Conservation (phyloP, 805 yeast species). For the Candida michaelii region DNA sequence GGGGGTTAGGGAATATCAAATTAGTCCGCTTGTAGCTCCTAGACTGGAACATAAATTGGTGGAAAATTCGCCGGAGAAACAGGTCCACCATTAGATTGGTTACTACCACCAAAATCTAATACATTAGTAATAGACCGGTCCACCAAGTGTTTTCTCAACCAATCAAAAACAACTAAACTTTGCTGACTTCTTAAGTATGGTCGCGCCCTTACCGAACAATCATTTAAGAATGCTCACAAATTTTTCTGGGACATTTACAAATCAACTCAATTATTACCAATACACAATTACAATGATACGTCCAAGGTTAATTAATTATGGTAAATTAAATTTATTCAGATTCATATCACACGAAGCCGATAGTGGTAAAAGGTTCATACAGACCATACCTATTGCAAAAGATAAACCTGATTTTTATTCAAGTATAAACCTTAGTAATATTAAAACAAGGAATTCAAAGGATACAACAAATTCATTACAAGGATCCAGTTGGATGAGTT, state of each 20-base stretch:
- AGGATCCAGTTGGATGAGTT: constrained; percentile 26
- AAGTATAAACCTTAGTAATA: constrained; percentile 19
- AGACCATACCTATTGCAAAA: constrained; percentile 30
- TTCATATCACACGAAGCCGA: constrained; percentile 12
- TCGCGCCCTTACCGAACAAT: constrained; percentile 3
- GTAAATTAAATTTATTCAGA: constrained; percentile 5
- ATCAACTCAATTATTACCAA: not conserved
- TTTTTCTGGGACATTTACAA: not conserved
- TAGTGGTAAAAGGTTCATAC: constrained; percentile 32
- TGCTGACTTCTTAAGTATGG: constrained; percentile 14
- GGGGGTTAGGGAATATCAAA: no score
- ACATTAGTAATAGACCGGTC: no score
- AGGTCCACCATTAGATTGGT: no score
- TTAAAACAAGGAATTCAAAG: constrained; percentile 12
- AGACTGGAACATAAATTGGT: no score
- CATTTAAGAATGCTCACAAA: constrained; percentile 1
- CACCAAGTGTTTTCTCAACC: constrained; percentile 8
- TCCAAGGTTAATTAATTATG: constrained; percentile 7
- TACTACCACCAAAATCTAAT: no score
- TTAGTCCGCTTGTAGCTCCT: no score
- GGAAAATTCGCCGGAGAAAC: no score
- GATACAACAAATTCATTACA: constrained; percentile 15
- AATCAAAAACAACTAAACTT: constrained; percentile 12
- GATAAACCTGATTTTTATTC: constrained; percentile 22
- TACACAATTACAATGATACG: constrained; percentile 7